Conservation (phyloP, 1,284 basidiomycete species). For the Spongiforma sp. region DNA sequence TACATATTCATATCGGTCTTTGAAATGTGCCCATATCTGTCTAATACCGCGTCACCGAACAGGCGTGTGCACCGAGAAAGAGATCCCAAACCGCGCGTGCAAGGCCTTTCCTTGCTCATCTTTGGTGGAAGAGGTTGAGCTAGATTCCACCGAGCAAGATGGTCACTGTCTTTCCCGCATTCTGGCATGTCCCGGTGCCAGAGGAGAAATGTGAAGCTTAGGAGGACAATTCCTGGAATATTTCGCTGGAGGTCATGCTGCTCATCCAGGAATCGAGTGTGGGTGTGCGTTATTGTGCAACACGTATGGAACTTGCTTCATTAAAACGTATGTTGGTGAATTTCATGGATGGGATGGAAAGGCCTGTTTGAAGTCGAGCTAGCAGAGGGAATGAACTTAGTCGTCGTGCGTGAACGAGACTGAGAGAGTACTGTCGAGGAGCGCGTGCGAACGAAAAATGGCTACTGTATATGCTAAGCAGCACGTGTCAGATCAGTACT, state of each 20-base stretch:
- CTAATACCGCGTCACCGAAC: conserved; percentile 67
- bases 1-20: conserved; percentile 72
- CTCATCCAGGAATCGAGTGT: conserved; percentile 37
- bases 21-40: conserved; percentile 55
- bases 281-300: background rate
- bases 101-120: conserved; percentile 58
- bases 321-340: conserved; percentile 57
- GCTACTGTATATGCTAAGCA: too few relatives aligned
- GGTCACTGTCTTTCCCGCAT: conserved; percentile 68
- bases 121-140: conserved; percentile 52
- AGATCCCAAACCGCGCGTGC: conserved; percentile 70
- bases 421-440: too few relatives aligned
- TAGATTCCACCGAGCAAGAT: conserved; percentile 69
- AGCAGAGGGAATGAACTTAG: too few relatives aligned
- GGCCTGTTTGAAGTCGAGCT: too few relatives aligned
- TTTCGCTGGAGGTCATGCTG: conserved; percentile 44
- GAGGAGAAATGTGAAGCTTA: conserved; percentile 61
- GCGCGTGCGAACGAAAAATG: too few relatives aligned
- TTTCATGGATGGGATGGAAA: conserved; percentile 67
- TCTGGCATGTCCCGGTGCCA: conserved; percentile 65
- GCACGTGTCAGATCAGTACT: too few relatives aligned
- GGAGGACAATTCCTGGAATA: conserved; percentile 60
- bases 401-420: too few relatives aligned
- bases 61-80: conserved; percentile 69
- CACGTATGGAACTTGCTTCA: background rate